Conservation (phyloP, 257 asterid species). For the Gentiana straminea region DNA sequence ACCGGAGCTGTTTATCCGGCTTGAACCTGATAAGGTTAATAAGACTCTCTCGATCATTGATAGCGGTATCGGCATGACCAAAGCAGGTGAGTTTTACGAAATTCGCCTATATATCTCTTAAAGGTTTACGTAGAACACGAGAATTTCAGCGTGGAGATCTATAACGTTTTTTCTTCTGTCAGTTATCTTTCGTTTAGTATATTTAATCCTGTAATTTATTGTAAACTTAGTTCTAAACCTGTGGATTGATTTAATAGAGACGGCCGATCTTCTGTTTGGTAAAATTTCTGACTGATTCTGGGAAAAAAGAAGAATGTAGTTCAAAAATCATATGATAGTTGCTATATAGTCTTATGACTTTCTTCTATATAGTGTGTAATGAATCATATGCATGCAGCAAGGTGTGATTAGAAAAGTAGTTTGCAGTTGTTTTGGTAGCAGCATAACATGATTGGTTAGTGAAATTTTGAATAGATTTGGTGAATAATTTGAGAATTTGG, state of each 20-base stretch:
- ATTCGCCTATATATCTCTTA: no score
- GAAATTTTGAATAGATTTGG: constrained; percentile 38
- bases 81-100: constrained; percentile 33
- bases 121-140: no score
- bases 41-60: constrained; percentile 38
- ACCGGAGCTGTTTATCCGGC: constrained; percentile 36
- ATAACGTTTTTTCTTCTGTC: neutral
- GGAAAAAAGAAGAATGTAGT: no score
- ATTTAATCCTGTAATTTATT: no score
- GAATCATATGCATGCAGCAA: no score
- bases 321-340: neutral
- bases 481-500: constrained; percentile 74
- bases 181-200: no score
- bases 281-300: no score
- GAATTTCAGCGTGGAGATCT: no score
- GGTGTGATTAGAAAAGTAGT: no score
- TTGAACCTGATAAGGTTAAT: constrained; percentile 35
- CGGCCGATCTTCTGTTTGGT: neutral
- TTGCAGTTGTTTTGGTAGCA: no score
- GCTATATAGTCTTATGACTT: neutral
- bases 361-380: neutral
- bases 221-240: neutral
- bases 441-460: neutral
- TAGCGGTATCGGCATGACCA: constrained; percentile 36
- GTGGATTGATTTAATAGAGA: neutral